Percentiles rank a stretch among this genome's conserved stretches.
Conservation (phyloP, 1,139 yeast genomes). For the Taphrina flavorubra region DNA sequence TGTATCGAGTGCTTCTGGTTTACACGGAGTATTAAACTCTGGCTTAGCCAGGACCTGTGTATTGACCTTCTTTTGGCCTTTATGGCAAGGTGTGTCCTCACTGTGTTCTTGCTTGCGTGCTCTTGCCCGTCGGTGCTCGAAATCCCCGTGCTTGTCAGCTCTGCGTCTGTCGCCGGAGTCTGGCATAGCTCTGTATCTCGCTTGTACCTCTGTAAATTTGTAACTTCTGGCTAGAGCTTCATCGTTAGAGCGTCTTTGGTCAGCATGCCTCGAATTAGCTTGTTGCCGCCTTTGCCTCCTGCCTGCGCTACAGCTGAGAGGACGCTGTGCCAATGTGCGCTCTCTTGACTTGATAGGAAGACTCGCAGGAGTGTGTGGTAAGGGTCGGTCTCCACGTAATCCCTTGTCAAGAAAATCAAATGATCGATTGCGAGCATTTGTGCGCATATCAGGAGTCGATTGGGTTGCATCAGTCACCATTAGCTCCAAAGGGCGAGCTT, state of each 20-base stretch:
- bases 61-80: not conserved
- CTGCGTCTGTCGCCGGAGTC: not conserved
- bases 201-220: not conserved
- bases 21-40: too few relatives aligned
- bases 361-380: slow-evolving; percentile 1
- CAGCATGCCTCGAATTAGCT: too few relatives aligned
- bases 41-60: not conserved
- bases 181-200: not conserved
- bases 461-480: too few relatives aligned
- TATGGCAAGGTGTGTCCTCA: not conserved
- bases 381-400: not conserved
- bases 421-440: not conserved
- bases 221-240: not conserved
- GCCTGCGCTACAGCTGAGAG: not conserved
- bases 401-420: not conserved
- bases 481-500: too few relatives aligned
- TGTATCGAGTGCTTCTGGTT: too few relatives aligned
- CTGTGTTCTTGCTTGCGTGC: not conserved
- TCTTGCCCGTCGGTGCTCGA: too few relatives aligned
- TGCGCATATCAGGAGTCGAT: too few relatives aligned
- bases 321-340: not conserved
- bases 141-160: too few relatives aligned
- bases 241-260: not conserved
- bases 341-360: not conserved
- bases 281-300: too few relatives aligned